These are phyloP conservation scores for Phaeosphaeria sp. DNA, from an alignment of 2,329 filamentous ascomycete genomes.

Conservation along the genomic window DNA sequence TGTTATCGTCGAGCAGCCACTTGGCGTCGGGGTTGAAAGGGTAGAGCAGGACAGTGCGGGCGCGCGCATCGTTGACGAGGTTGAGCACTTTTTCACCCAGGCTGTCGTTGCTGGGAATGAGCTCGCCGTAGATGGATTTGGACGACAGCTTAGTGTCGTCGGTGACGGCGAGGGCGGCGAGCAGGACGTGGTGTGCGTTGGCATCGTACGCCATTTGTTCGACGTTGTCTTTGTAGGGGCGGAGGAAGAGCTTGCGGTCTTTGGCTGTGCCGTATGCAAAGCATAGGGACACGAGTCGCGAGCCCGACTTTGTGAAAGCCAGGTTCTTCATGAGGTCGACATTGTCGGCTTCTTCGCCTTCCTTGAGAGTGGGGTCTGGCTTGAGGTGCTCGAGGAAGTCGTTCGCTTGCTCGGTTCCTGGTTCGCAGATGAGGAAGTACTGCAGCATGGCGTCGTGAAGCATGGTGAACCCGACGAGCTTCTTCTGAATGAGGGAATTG, in stretches of 20 bases:
- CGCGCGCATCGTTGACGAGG: constrained; percentile 70
- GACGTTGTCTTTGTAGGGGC: constrained; percentile 88
- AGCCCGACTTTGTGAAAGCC: constrained; percentile 90
- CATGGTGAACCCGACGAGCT: constrained; percentile 95
- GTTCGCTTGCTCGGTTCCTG: constrained; percentile 79
- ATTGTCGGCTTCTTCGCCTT: constrained; percentile 58
- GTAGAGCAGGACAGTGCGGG: constrained; percentile 75
- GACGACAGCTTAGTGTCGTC: constrained; percentile 90
- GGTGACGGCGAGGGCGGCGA: constrained; percentile 87
- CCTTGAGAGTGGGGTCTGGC: constrained; percentile 77
- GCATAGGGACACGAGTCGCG: constrained; percentile 79
- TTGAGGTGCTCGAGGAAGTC: constrained; percentile 92
- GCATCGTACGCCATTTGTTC: constrained; percentile 83
- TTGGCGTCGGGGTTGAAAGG: constrained; percentile 72
- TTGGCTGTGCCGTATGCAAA: constrained; percentile 88
- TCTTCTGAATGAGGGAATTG: constrained; percentile 94
- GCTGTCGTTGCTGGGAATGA: constrained; percentile 65
- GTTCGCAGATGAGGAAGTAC: constrained; percentile 83
- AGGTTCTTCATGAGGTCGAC: constrained; percentile 88
- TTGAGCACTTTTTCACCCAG: constrained; percentile 70
- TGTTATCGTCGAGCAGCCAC: constrained; percentile 67
- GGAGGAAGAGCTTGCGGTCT: constrained; percentile 87
- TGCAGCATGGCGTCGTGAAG: constrained; percentile 98
- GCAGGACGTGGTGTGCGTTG: constrained; percentile 79
- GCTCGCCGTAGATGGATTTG: constrained; percentile 86